A percentile compares a stretch with the other conserved stretches of the same genome.
Conservation (phyloP, 2,329 filamentous ascomycete species). For the Hirsutella thompsonii region DNA sequence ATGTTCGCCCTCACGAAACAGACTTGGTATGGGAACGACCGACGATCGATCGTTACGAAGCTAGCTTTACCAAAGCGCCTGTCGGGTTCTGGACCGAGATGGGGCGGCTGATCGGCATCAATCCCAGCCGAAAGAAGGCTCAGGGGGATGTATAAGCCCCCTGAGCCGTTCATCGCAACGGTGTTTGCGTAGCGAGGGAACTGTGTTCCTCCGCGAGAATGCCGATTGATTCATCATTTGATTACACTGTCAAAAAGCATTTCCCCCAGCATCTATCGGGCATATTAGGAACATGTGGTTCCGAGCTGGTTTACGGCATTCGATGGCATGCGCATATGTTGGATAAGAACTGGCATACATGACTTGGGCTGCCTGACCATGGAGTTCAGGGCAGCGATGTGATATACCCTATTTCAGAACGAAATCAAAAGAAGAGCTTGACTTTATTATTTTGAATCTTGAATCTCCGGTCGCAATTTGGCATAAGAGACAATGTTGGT, state of each 20-base stretch:
- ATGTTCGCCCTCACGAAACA: conserved; percentile 37
- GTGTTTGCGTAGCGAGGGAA: background rate
- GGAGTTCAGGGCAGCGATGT: background rate
- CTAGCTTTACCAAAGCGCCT: conserved; percentile 31
- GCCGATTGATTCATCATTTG: too few relatives aligned
- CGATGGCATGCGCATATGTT: background rate
- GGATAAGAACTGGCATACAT: background rate
- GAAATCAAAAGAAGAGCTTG: background rate
- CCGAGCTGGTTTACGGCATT: too few relatives aligned
- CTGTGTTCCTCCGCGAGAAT: background rate
- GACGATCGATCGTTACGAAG: conserved; percentile 44
- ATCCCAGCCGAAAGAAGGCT: conserved; percentile 10
- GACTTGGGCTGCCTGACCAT: background rate
- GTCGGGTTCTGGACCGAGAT: conserved; percentile 45
- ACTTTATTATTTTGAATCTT: background rate
- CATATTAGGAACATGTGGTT: too few relatives aligned
- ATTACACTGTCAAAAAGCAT: background rate
- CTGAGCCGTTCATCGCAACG: background rate
- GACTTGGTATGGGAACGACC: conserved; percentile 51
- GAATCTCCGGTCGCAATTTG: too few relatives aligned
- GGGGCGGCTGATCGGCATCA: conserved; percentile 28
- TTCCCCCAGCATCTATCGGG: too few relatives aligned
- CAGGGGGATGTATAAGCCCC: conserved; percentile 3
- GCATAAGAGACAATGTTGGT: too few relatives aligned
- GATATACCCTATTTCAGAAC: background rate